Base-by-base conservation (phyloP, 345 rosid species). In the Camelina laxa region DNA sequence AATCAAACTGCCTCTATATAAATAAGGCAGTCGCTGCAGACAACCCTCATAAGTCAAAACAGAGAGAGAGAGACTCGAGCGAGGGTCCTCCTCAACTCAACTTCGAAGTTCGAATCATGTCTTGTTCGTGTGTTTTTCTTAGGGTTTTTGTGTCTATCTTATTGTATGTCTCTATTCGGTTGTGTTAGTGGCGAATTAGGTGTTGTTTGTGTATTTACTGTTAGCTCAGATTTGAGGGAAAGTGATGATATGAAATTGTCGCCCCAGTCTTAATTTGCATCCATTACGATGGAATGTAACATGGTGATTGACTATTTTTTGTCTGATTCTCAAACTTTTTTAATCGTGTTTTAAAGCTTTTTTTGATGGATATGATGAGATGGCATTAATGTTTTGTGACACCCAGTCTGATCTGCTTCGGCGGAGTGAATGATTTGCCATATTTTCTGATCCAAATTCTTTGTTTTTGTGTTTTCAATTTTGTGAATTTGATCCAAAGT, bases 221-320 rank as follows among this genome's bases (percentile, higher is more conserved):
- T 1, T 38, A 6, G 4, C 17, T 44, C 16, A 44, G 48, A 15
- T 38, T 38, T 22, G 2, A 2, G 1, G 1, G 65, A 75, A 87
- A 75, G 69, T 87, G 96, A 92, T 89, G 96, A 88, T 83, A 60
- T 4, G 36, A 1, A 48, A 35, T 71, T 89, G 96, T 92, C 92
- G 96, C 97, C 93, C 97, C 96, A 89, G 97, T 87, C 92, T 89
- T 89, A 33, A 88, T 49, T 54, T 86, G 88, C 89, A 73, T 81
- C 62, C 42, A 9, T 54, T 27, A 6, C 57, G 65, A 75, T 55
- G 71, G 64, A 35, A 6, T 87, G 89, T 81, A 84, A 78, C 27
- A 35, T 92, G 96, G 92, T 89, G 97, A 92, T 87, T 82, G 93
- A 90, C 96, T 74, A 57, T 66, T 68, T 24, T 36, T 31, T 16